Evolutionary conservation across 73 alveolate species (phyloP).

Genomic region (Durusdinium trenchii): DNA sequence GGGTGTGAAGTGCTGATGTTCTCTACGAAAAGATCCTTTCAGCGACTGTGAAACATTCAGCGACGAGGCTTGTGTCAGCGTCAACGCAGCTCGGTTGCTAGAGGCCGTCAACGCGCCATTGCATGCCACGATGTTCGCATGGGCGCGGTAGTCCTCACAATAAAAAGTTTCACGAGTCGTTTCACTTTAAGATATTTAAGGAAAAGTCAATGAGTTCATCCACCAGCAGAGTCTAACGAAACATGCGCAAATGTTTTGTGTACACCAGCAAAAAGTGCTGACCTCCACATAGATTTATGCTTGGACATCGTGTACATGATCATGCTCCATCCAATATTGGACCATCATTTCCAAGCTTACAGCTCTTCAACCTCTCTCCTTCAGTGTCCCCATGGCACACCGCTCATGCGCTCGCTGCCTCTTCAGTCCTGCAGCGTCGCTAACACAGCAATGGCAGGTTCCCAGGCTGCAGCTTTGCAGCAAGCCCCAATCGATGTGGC

Average conservation of each 20-base stretch:
- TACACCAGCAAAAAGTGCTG: background rate
- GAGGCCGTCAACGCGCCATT: slow-evolving; percentile 53
- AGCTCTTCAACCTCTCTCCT: background rate
- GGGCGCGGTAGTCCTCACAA: background rate
- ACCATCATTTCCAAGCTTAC: background rate
- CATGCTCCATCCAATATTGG: background rate
- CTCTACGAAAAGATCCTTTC: background rate
- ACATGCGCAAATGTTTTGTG: background rate
- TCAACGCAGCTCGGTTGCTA: background rate
- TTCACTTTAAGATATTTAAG: background rate
- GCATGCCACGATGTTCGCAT: slow-evolving; percentile 17
- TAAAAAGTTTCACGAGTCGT: background rate
- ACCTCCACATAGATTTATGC: background rate
- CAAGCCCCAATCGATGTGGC: slow-evolving; percentile 30
- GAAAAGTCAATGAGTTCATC: background rate
- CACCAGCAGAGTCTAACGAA: background rate
- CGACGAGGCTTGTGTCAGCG: background rate
- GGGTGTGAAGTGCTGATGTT: background rate
- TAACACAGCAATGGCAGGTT: slow-evolving; percentile 48
- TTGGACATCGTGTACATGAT: background rate
- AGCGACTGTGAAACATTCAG: too few species aligned
- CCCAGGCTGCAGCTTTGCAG: slow-evolving; percentile 54
- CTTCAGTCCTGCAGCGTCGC: background rate
- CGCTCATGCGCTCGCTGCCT: background rate
- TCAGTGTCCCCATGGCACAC: too few species aligned